Evolutionary conservation across 495 filamentous ascomycete genomes (phyloP), one percentile per base, ranked within the genome.

Genomic region (Neurospora sp.): DNA sequence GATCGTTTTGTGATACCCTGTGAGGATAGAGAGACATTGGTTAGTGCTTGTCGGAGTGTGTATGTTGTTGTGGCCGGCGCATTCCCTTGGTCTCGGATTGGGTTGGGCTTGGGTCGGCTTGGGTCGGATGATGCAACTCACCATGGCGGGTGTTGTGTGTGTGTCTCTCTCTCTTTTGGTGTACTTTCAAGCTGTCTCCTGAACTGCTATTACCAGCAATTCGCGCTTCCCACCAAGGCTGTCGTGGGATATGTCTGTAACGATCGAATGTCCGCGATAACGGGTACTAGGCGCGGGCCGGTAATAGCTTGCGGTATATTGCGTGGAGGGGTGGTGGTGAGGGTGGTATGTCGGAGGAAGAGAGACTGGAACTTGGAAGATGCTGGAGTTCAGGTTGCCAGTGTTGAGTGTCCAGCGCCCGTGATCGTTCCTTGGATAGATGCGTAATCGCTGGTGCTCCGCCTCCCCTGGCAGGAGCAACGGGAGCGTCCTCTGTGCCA

Each of bases 1-100:
- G 83, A 84, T 75, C 86, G 82, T 77, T 84, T 80, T 81, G 86
- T 88, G 77, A 88, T 88, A 83, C 81, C 87, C 87, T 89, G 77
- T 18, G 37, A 74, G 39, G 9, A 16, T 65, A 35, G 53, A 9
- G 9, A 65, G 53, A 65, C 53, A 18, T 65, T 65, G 14, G 53
- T 65, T 65, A 65, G 35, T 61, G 73, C n/a, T 45, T 48, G 71
- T 65, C 6, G 27, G 7, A 61, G 6, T 35, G 27, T 18, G 14
- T 35, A 35, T 31, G 27, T 18, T 35, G 12, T 35, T 35, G 14
- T 35, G 53, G 53, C 14, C 6, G 27, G 27, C 27, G 16, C 27
- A 65, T 31, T 18, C 12, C 53, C 53, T 16, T 65, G 53, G 53
- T 65, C 53, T 35, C 16, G 53, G 53, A 31, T 61, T 61, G 53